These are phyloP conservation scores for Plasmodium yoelii DNA, from an alignment of 169 alveolate genomes.

Conservation along the genomic window DNA sequence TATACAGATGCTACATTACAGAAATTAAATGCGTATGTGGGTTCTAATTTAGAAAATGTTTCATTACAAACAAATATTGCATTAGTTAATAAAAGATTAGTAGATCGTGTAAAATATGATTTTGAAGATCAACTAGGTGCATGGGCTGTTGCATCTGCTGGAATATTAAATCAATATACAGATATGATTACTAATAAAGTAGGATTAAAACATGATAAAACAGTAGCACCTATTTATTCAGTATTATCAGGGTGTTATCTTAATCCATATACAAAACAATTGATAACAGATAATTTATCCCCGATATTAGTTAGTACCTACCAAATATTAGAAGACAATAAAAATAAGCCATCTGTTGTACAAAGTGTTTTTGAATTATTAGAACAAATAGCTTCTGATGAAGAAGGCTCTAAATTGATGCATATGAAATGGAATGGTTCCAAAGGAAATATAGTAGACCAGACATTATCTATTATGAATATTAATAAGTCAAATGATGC, in stretches of 20 bases:
- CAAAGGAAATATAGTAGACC: constrained; percentile 49
- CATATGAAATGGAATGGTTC: constrained; percentile 48
- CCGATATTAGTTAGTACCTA: constrained; percentile 77
- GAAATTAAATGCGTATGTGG: constrained; percentile 84
- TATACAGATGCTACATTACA: constrained; percentile 91
- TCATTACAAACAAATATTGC: constrained; percentile 82
- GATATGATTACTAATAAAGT: constrained; percentile 83
- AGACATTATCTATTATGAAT: constrained; percentile 52
- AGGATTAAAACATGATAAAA: constrained; percentile 83
- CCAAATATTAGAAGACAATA: constrained; percentile 80
- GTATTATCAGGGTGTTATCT: constrained; percentile 88
- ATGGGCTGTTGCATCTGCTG: constrained; percentile 93
- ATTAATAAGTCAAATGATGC: constrained; percentile 53
- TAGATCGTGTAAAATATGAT: constrained; percentile 86
- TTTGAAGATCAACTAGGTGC: constrained; percentile 93
- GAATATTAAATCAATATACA: constrained; percentile 87
- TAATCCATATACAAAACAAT: constrained; percentile 85
- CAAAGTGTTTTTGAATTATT: constrained; percentile 82
- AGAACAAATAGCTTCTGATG: constrained; percentile 85
- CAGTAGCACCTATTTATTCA: constrained; percentile 86
- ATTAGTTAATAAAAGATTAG: constrained; percentile 81
- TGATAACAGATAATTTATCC: constrained; percentile 79
- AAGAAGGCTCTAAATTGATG: constrained; percentile 81
- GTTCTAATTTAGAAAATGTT: constrained; percentile 82
- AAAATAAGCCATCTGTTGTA: constrained; percentile 83